Base-by-base conservation (phyloP, 306 rosid species). In the Prosopis cineraria region DNA sequence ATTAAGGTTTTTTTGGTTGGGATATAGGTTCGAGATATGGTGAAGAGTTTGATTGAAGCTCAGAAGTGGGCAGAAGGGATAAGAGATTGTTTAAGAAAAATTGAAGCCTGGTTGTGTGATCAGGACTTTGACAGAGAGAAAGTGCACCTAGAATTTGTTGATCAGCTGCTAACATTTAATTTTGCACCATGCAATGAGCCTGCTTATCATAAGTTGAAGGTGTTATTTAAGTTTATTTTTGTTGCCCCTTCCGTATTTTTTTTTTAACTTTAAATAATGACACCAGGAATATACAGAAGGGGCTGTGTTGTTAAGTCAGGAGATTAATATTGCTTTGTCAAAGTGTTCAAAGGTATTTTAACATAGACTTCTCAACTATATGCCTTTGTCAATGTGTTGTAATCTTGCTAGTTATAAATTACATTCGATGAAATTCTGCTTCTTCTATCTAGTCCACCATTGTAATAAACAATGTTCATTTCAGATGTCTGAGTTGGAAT, bases 401-500 rank as follows among this genome's bases (percentile, higher is more conserved):
- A 16, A 27, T 79, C 73, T 64, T 59, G 67, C 72, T 67, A 80
- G 44, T 79, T 72, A 44, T 24, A 69, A 33, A 70, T 33, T 34
- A 44, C 37, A 43, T 52, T n/a, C 70, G 75, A 40, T 34, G 44
- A 56, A 60, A 62, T 68, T 37, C 25, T 80, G 76, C 68, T 84
- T 79, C 59, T 77, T 80, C 69, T 77, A 84, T 79, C 74, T 33
- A 45, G 78, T 83, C 73, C 65, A 82, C 78, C 41, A 63, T 39
- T 79, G 41, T 75, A 69, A 86, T 79, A 77, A 59, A 29, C 55
- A 37, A 82, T 81, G 59, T 77, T 80, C 75, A 37, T 71, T 87
- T 36, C 91, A 95, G 99, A 74, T 95, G 78, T 83, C 88, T 68
- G 94, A 89, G 82, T 88, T 93, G 97, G 97, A 93, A 82, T 68